Conservation (phyloP, 345 rosid genomes). For the Melastoma malabathricum region DNA sequence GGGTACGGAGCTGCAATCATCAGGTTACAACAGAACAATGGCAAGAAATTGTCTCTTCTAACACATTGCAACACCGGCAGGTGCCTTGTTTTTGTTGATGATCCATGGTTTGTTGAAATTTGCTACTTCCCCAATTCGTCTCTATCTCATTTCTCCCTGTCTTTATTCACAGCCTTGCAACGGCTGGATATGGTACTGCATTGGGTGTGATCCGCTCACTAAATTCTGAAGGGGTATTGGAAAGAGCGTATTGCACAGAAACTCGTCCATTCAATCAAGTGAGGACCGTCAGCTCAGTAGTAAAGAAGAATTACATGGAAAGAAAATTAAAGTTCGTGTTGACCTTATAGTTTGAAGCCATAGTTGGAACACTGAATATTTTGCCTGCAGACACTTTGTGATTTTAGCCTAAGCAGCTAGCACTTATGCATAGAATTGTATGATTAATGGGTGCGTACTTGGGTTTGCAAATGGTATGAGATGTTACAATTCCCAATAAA, state of each 20-base stretch:
- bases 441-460: too few relatives aligned
- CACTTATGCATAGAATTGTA: too few relatives aligned
- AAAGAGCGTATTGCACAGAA: constrained; percentile 91
- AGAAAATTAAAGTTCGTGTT: too few relatives aligned
- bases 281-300: constrained; percentile 6
- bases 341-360: too few relatives aligned
- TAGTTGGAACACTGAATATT: too few relatives aligned
- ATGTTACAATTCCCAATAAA: too few relatives aligned
- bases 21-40: constrained; percentile 27
- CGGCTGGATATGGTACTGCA: constrained; percentile 98
- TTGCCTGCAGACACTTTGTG: too few relatives aligned
- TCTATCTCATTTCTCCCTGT: background rate
- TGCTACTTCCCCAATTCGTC: background rate
- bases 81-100: constrained; percentile 15
- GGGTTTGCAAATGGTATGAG: too few relatives aligned
- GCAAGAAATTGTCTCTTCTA: constrained; percentile 41
- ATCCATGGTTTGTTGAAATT: background rate
- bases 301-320: background rate
- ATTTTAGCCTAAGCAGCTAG: too few relatives aligned
- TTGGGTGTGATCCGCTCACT: constrained; percentile 86
- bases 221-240: constrained; percentile 49
- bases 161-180: constrained; percentile 57
- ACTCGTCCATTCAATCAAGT: constrained; percentile 98
- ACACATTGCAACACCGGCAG: constrained; percentile 99
- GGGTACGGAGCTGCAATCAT: constrained; percentile 51